These are phyloP conservation scores for Dictyophora rubrovolvata DNA, from an alignment of 768 basidiomycete species.

Conservation along the genomic window DNA sequence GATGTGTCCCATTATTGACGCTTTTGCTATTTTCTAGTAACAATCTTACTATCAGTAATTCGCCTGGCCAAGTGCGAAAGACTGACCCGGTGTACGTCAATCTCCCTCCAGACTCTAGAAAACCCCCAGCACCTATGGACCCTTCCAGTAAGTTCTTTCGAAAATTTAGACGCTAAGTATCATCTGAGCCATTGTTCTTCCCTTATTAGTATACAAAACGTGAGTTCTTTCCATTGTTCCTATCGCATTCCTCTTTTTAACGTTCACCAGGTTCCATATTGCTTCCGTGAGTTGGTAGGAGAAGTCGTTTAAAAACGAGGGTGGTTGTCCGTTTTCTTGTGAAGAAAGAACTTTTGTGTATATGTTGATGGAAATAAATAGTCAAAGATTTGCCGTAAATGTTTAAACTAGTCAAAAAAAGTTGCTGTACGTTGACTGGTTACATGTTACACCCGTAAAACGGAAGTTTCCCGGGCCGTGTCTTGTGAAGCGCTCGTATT, in stretches of 20 bases:
- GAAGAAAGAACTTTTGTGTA: too few species aligned
- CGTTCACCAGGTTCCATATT: slow-evolving; percentile 63
- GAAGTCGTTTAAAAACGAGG: too few species aligned
- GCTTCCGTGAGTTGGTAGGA: slow-evolving; percentile 16
- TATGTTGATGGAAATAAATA: too few species aligned
- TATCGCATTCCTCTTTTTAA: background rate
- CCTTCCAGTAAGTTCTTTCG: slow-evolving; percentile 57
- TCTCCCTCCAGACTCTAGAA: slow-evolving; percentile 71
- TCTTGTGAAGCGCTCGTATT: too few species aligned
- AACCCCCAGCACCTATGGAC: slow-evolving; percentile 82
- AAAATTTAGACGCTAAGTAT: background rate
- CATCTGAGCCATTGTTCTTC: background rate
- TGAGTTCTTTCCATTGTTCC: background rate
- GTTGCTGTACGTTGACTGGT: too few species aligned
- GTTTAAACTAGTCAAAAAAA: too few species aligned
- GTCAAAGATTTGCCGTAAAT: too few species aligned
- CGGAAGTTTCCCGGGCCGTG: too few species aligned
- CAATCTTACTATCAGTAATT: slow-evolving; percentile 69
- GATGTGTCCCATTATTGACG: background rate
- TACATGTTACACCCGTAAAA: too few species aligned
- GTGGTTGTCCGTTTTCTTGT: too few species aligned
- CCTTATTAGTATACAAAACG: background rate
- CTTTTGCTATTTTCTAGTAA: slow-evolving; percentile 50
- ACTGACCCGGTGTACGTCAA: slow-evolving; percentile 52
- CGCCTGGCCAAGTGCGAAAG: slow-evolving; percentile 55